Conservation (phyloP, 805 yeast species). For the Tetrapisispora nanseiensis region DNA sequence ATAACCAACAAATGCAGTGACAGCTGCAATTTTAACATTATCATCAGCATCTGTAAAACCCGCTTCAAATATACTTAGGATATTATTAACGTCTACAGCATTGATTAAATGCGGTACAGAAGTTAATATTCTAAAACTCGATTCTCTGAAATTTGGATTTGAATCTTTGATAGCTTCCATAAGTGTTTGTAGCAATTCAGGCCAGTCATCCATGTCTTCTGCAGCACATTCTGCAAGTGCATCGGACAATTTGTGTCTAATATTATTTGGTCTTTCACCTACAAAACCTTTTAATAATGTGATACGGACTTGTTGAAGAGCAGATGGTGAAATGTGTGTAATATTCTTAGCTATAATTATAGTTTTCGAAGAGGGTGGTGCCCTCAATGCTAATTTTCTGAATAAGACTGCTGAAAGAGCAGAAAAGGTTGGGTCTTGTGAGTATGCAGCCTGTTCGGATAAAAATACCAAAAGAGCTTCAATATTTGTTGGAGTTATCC, state of each 20-base stretch:
- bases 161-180: slow-evolving; percentile 49
- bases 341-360: slow-evolving; percentile 69
- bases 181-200: slow-evolving; percentile 64
- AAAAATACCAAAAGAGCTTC: slow-evolving; percentile 65
- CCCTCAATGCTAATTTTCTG: slow-evolving; percentile 72
- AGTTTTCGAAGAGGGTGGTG: slow-evolving; percentile 51
- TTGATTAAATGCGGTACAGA: slow-evolving; percentile 73
- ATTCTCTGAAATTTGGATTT: slow-evolving; percentile 70
- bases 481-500: slow-evolving; percentile 62
- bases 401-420: slow-evolving; percentile 82
- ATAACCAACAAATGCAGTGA: slow-evolving; percentile 84
- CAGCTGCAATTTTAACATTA: slow-evolving; percentile 82
- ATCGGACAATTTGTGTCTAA: slow-evolving; percentile 87
- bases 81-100: slow-evolving; percentile 41
- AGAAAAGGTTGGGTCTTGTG: slow-evolving; percentile 48
- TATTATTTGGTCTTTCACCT: slow-evolving; percentile 56
- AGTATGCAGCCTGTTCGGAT: slow-evolving; percentile 65
- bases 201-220: slow-evolving; percentile 59
- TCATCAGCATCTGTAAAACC: slow-evolving; percentile 78
- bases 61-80: slow-evolving; percentile 59
- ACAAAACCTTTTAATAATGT: slow-evolving; percentile 66
- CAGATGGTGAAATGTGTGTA: slow-evolving; percentile 53
- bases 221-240: slow-evolving; percentile 89
- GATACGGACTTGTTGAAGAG: slow-evolving; percentile 51
- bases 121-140: slow-evolving; percentile 82